Evolutionary conservation across 441 rosid genomes (phyloP), one percentile per base, ranked within the genome.

Genomic region (Capsella rubella): DNA sequence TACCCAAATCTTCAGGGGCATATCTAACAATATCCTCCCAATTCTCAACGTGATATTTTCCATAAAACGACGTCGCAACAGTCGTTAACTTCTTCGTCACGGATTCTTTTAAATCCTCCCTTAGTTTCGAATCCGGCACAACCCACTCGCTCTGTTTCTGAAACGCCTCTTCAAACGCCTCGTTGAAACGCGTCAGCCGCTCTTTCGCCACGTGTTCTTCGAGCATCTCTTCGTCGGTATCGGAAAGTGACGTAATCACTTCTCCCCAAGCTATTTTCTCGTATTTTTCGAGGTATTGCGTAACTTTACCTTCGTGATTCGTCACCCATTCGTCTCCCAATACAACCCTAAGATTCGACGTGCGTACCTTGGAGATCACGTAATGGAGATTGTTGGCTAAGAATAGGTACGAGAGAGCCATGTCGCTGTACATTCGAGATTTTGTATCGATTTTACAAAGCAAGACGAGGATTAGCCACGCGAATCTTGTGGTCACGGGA

Each of bases 301-400:
- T 81, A 34, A 86, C 83, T 69, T 82, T 89, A 1, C 76, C 54
- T 60, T 88, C 87, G 71, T 91, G 98, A 18, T 82, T 85, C 11
- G 49, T 25, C 25, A 82, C 55, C 98, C 98, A 94, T 0, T 86
- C 86, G 12, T 84, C 89, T 27, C 97, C 95, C 27, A 90, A 77
- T 1, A 89, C 82, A 14, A 77, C 46, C 59, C 57, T 82, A 13
- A 94, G 77, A 47, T 78, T 82, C 60, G 96, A 86, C 13, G 76
- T 73, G 2, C 85, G 82, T 27, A 84, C 97, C 72, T 91, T 94
- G 5, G 62, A 67, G 74, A 89, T 82, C 72, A 94, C 80, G 81
- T 91, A 94, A 37, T 87, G 86, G 53, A 94, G 93, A 59, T 91
- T 94, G 70, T 90, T 94, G 1, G 97, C 93, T 3, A 94, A 72